A percentile compares a stretch with the other conserved stretches of the same genome.
phyloP scores from a whole-genome alignment of 768 basidiomycete species.

The Lepiota subincarnata region DNA sequence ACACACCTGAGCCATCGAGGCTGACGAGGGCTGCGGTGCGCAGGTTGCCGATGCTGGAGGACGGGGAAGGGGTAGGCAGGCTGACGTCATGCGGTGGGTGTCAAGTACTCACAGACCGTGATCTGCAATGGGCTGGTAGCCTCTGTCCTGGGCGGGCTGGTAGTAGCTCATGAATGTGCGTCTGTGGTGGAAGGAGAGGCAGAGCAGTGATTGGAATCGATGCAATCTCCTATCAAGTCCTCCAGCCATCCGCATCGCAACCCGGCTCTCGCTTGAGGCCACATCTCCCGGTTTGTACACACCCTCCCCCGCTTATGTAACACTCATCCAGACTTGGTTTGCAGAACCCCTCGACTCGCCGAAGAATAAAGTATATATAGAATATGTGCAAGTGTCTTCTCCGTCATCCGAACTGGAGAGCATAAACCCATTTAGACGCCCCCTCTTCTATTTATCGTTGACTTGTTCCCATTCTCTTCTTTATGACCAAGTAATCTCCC shows the following conservation, averaged over 20 bases:
- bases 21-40: slow-evolving; percentile 82
- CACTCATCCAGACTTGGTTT: too few species aligned
- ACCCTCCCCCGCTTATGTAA: too few species aligned
- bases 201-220: neutral
- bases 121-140: slow-evolving; percentile 73
- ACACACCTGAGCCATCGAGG: slow-evolving; percentile 74
- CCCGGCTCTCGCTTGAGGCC: too few species aligned
- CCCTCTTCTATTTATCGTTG: too few species aligned
- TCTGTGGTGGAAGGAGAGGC: slow-evolving; percentile 13
- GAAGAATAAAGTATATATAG: too few species aligned
- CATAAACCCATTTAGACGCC: too few species aligned
- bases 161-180: slow-evolving; percentile 48
- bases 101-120: slow-evolving; percentile 63
- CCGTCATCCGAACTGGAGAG: too few species aligned
- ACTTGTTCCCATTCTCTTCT: too few species aligned
- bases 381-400: too few species aligned
- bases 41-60: slow-evolving; percentile 76
- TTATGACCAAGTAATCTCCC: too few species aligned
- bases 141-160: slow-evolving; percentile 50
- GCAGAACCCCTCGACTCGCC: too few species aligned
- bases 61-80: slow-evolving; percentile 10
- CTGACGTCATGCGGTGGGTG: neutral
- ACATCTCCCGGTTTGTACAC: too few species aligned
- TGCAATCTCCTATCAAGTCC: slow-evolving; percentile 7
- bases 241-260: slow-evolving; percentile 8